Percentiles rank a stretch among this genome's conserved stretches.
These are phyloP conservation scores for Chytriomyces confervae DNA, from an alignment of 192 early-diverging fungal genomes.

Conservation along the genomic window DNA sequence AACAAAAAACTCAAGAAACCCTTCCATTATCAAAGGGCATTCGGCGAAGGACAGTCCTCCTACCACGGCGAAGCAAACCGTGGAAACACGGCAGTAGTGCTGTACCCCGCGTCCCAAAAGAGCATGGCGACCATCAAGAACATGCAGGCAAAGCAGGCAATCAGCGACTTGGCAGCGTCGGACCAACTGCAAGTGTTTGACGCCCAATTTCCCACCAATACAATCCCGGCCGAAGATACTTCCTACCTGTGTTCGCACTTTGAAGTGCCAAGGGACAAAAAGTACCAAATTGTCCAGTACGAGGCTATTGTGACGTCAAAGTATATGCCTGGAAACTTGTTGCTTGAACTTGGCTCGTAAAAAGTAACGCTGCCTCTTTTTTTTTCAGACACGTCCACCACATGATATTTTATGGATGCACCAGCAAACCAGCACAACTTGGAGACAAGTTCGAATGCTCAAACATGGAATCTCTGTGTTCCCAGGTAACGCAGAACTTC, in stretches of 20 bases:
- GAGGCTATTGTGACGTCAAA: conserved; percentile 16
- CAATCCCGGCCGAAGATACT: neutral
- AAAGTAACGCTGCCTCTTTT: neutral
- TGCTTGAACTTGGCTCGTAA: neutral
- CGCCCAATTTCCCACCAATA: conserved; percentile 7
- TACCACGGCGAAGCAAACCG: neutral
- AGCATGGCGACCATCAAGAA: conserved; percentile 6
- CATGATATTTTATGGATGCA: conserved; percentile 22
- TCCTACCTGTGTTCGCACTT: conserved; percentile 30
- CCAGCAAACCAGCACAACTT: neutral
- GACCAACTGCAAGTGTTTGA: neutral
- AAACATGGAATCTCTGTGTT: conserved; percentile 18
- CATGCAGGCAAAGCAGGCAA: neutral
- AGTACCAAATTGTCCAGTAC: conserved; percentile 37
- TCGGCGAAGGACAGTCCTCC: neutral
- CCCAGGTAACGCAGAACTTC: neutral
- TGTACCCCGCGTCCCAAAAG: neutral
- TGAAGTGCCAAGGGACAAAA: conserved; percentile 24
- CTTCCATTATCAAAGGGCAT: too few species aligned
- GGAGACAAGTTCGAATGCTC: conserved; percentile 26
- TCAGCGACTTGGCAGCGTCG: neutral
- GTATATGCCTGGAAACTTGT: neutral
- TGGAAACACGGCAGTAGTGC: neutral
- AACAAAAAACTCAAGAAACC: too few species aligned
- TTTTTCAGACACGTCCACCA: conserved; percentile 7